Evolutionary conservation across 2,329 filamentous ascomycete species (phyloP).

Genomic region (Stemphylium vesicarium): DNA sequence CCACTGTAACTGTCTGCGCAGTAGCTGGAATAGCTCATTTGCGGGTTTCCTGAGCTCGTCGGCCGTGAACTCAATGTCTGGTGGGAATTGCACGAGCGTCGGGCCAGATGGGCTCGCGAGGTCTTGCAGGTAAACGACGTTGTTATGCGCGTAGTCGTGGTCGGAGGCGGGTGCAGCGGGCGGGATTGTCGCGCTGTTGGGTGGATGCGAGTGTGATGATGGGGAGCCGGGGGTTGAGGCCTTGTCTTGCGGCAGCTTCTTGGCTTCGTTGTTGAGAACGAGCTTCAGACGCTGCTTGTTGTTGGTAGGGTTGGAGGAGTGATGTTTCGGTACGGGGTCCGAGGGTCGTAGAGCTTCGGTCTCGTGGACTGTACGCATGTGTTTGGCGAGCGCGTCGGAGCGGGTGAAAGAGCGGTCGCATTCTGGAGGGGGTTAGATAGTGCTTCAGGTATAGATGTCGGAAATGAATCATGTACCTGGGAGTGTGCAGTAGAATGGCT

Average conservation of each 20-base stretch:
- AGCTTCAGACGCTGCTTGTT: slow-evolving; percentile 55
- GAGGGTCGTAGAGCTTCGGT: slow-evolving; percentile 86
- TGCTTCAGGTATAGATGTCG: neutral
- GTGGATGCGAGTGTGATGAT: slow-evolving; percentile 35
- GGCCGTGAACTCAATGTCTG: slow-evolving; percentile 66
- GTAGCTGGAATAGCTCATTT: slow-evolving; percentile 68
- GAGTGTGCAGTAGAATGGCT: slow-evolving; percentile 95
- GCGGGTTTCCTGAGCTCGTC: slow-evolving; percentile 71
- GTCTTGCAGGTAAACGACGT: slow-evolving; percentile 64
- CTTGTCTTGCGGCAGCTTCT: slow-evolving; percentile 40
- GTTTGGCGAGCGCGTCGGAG: slow-evolving; percentile 94
- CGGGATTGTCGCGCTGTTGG: slow-evolving; percentile 30
- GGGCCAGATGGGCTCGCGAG: slow-evolving; percentile 65
- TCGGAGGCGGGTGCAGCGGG: slow-evolving; percentile 28
- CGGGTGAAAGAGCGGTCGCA: slow-evolving; percentile 96
- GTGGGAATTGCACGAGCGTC: slow-evolving; percentile 59
- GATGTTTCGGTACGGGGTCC: slow-evolving; percentile 73
- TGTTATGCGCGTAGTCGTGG: slow-evolving; percentile 58
- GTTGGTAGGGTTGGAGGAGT: slow-evolving; percentile 54
- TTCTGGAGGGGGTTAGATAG: slow-evolving; percentile 61
- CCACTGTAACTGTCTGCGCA: slow-evolving; percentile 73
- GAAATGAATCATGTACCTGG: slow-evolving; percentile 69
- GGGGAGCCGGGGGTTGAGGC: slow-evolving; percentile 45
- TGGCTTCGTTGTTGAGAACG: slow-evolving; percentile 49
- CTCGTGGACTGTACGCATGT: slow-evolving; percentile 98